Base-by-base conservation (phyloP, 2,329 filamentous ascomycete genomes). In the Ramularia collo-cygni region DNA sequence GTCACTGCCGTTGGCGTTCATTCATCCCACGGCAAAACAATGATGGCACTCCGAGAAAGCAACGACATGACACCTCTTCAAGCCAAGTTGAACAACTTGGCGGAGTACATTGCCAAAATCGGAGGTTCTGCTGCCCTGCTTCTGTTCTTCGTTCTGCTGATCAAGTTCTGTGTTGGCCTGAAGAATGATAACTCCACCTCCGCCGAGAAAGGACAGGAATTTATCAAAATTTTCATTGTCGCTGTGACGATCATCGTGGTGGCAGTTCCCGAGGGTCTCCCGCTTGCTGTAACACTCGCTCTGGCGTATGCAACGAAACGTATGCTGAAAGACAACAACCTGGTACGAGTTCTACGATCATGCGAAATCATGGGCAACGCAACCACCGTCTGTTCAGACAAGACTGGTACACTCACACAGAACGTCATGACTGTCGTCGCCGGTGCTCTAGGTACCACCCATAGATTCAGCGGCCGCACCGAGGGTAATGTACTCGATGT, bases 111-210 rank as follows among this genome's bases (percentile, higher is more conserved):
- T 52, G 81, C 81, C n/a, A 84, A 84, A 56, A 71, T 84, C 29
- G 81, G 81, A 63, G 86, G 85, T 59, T 79, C 76, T 44, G 85
- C 87, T 35, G 86, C 83, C 49, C 68, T 92, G 10, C 63, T 89
- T 8, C 71, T 95, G 33, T 95, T 95, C 65, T 72, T 90, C 33
- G 83, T 93, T 32, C 72, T 95, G 10, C 77, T 95, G 56, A 89
- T 95, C 66, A 77, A 87, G 54, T 95, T 94, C 58, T 69, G 92
- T 8, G 85, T 80, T 34, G 67, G 77, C 9, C 73, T 95, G 3
- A 72, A 74, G 3, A 54, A 64, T 13, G 70, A 76, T 42, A 48
- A 57, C 3, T 65, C 65, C 2, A 72, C 73, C 0, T 72, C 86
- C 3, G 79, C 85, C 2, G 62, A 79, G 38, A 95, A 93, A 66